Evolutionary conservation across 352 stramenopile species (phyloP).

Genomic region (Phytophthora meadii): DNA sequence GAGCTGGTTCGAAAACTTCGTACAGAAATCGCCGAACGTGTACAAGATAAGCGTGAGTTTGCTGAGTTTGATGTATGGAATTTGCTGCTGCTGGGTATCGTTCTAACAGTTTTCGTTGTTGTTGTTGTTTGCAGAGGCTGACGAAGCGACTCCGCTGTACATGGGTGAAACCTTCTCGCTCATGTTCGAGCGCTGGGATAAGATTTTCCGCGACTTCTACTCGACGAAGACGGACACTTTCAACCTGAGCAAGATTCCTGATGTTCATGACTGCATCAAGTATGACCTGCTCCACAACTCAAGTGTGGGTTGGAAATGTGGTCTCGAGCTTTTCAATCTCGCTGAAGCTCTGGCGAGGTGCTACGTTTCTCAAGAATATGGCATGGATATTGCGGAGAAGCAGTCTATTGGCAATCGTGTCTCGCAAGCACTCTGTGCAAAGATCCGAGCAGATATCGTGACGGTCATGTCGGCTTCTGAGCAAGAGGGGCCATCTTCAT

Average conservation of each 20-base stretch:
- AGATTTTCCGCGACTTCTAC: constrained; percentile 96
- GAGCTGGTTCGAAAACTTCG: constrained; percentile 83
- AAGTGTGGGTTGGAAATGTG: constrained; percentile 88
- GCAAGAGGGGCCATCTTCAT: constrained; percentile 36
- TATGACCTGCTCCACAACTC: constrained; percentile 99
- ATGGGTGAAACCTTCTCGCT: constrained; percentile 97
- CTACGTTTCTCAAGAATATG: constrained; percentile 98
- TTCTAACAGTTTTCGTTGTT: constrained; percentile 9
- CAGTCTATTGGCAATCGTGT: constrained; percentile 96
- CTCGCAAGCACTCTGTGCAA: constrained; percentile 97
- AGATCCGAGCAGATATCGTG: constrained; percentile 95
- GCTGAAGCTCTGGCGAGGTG: constrained; percentile 96
- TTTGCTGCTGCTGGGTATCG: background rate
- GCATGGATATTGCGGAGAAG: constrained; percentile 94
- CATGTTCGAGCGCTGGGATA: constrained; percentile 94
- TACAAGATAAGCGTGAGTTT: constrained; percentile 69
- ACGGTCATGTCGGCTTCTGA: constrained; percentile 75
- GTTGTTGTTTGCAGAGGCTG: constrained; percentile 48
- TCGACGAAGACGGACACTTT: constrained; percentile 90
- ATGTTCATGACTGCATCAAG: constrained; percentile 98
- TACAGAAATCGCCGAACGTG: constrained; percentile 76
- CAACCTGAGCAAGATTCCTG: constrained; percentile 96
- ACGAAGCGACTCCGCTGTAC: constrained; percentile 91
- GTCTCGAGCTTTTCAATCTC: constrained; percentile 93
- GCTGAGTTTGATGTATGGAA: background rate